Conservation (phyloP, 148 eudicot genomes). For the Dianthus caryophyllus region DNA sequence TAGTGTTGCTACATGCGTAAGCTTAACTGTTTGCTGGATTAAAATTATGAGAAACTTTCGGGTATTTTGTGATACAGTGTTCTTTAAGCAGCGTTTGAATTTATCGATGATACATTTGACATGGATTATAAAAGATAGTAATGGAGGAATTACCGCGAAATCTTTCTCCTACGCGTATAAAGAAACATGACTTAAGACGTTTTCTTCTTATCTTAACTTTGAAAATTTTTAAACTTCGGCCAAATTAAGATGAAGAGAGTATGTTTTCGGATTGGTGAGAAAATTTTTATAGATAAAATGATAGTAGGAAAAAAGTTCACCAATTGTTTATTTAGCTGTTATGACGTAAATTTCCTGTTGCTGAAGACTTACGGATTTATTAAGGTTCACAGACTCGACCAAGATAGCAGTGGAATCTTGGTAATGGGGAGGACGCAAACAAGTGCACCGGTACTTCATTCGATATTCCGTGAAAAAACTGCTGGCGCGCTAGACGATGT, state of each 20-base stretch:
- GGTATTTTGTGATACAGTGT: not conserved
- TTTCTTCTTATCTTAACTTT: too few species aligned
- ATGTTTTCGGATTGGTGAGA: not conserved
- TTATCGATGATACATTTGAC: too few species aligned
- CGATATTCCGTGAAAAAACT: constrained; percentile 94
- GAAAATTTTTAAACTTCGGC: too few species aligned
- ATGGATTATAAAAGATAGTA: too few species aligned
- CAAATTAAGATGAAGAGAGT: not conserved
- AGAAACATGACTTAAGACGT: too few species aligned
- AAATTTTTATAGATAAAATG: not conserved
- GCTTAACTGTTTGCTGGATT: not conserved
- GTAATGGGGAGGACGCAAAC: constrained; percentile 93
- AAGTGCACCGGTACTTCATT: constrained; percentile 72
- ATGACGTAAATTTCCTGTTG: not conserved
- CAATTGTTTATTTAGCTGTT: not conserved
- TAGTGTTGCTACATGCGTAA: not conserved
- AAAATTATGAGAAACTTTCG: not conserved
- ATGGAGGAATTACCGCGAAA: too few species aligned
- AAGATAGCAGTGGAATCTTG: constrained; percentile 95
- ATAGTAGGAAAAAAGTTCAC: not conserved
- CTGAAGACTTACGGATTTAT: constrained; percentile 22
- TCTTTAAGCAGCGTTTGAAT: not conserved
- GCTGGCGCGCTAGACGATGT: constrained; percentile 55
- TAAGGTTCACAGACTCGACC: constrained; percentile 96
- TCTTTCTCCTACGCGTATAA: too few species aligned